phyloP scores from a whole-genome alignment of 768 basidiomycete genomes.

The Boletellus emodensis region DNA sequence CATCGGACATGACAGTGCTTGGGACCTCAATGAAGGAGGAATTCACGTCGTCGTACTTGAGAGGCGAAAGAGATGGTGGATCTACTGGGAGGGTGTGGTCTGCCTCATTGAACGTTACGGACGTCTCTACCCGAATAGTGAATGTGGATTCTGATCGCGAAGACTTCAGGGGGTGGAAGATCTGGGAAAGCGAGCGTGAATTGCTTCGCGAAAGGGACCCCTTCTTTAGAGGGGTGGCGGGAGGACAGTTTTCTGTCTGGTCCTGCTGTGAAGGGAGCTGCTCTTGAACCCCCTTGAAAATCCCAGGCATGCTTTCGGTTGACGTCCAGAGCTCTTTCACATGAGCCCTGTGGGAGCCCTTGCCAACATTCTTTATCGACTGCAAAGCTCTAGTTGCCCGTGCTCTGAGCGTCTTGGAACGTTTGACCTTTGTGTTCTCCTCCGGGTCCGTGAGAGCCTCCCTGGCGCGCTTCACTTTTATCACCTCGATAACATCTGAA shows the following conservation, averaged over 20 bases:
- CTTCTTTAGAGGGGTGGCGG: constrained; percentile 20
- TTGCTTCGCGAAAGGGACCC: constrained; percentile 23
- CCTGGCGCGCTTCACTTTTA: constrained; percentile 48
- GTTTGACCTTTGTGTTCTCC: constrained; percentile 26
- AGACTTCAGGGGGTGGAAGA: constrained; percentile 20
- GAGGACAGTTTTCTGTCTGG: constrained; percentile 9
- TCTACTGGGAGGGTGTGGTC: not conserved
- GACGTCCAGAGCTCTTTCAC: constrained; percentile 37
- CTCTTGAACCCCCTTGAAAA: constrained; percentile 26
- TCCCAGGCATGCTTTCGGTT: constrained; percentile 25
- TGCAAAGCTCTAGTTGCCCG: constrained; percentile 46
- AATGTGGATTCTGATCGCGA: constrained; percentile 28
- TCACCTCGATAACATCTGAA: constrained; percentile 54
- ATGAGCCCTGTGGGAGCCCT: constrained; percentile 32
- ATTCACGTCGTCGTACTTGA: constrained; percentile 25
- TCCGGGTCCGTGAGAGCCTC: constrained; percentile 21
- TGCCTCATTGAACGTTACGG: constrained; percentile 17
- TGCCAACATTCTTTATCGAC: constrained; percentile 45
- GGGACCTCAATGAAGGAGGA: constrained; percentile 16
- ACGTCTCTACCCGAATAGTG: constrained; percentile 24
- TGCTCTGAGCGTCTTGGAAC: constrained; percentile 41
- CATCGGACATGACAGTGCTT: constrained; percentile 9
- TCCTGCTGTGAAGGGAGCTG: constrained; percentile 16
- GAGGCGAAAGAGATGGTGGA: constrained; percentile 1
- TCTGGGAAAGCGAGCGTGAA: constrained; percentile 33